Evolutionary conservation across 2,329 filamentous ascomycete species (phyloP).

Genomic region (Xylariaceae sp.): DNA sequence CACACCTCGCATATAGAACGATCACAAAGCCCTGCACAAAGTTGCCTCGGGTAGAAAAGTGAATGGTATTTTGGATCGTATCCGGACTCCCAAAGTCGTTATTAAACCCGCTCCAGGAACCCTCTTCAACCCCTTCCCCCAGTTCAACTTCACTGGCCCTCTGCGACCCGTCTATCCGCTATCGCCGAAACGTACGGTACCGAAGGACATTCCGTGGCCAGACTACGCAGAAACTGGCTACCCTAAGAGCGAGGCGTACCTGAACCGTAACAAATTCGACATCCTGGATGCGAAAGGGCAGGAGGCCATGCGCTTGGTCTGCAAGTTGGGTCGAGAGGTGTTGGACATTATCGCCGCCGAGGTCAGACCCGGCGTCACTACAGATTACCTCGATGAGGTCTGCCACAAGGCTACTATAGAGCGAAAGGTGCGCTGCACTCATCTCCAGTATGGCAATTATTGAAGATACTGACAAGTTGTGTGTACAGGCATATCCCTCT

Average conservation of each 20-base stretch:
- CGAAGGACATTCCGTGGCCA: conserved; percentile 73
- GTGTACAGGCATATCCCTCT: conserved; percentile 82
- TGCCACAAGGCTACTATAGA: conserved; percentile 94
- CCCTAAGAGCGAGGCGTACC: conserved; percentile 54
- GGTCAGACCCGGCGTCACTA: conserved; percentile 84
- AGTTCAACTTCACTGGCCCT: conserved; percentile 73
- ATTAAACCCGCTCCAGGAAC: conserved; percentile 90
- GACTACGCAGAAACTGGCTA: conserved; percentile 87
- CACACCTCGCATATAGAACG: conserved; percentile 46
- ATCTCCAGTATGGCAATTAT: neutral
- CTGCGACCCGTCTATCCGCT: conserved; percentile 85
- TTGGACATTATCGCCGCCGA: conserved; percentile 85
- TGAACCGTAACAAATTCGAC: conserved; percentile 73
- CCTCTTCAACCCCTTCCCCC: conserved; percentile 87
- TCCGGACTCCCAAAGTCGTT: conserved; percentile 73
- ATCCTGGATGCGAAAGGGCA: conserved; percentile 75
- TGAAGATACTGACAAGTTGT: conserved; percentile 12
- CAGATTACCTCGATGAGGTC: conserved; percentile 89
- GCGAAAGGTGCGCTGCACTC: conserved; percentile 65
- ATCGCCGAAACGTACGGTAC: conserved; percentile 65
- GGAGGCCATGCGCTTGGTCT: conserved; percentile 89
- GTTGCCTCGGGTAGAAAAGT: conserved; percentile 46
- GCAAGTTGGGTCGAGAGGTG: conserved; percentile 80
- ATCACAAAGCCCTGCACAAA: conserved; percentile 83
- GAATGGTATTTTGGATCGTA: conserved; percentile 65